phyloP scores from a whole-genome alignment of 2,329 filamentous ascomycete genomes.

The Colletotrichum sp. region DNA sequence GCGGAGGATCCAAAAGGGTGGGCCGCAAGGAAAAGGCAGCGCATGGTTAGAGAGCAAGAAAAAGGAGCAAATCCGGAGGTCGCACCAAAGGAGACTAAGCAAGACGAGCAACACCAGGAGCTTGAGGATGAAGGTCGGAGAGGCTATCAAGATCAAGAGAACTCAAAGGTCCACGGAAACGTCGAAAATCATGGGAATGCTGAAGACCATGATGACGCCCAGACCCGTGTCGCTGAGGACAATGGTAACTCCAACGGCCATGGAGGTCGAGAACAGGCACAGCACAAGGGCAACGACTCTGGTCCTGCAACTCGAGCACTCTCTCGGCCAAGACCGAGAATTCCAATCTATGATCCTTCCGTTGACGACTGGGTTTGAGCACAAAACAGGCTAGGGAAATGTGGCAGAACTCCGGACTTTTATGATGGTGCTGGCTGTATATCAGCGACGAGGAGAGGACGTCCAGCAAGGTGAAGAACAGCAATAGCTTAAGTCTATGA shows the following conservation, averaged over 20 bases:
- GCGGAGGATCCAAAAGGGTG: neutral
- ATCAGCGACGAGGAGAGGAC: neutral
- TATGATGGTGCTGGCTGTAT: neutral
- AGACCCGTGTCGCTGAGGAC: neutral
- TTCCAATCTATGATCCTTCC: neutral
- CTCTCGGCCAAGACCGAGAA: neutral
- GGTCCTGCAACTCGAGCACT: neutral
- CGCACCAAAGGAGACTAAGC: neutral
- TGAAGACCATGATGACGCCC: neutral
- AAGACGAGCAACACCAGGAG: neutral
- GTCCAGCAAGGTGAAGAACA: neutral
- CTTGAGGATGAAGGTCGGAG: neutral
- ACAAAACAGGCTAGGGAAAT: too few species aligned
- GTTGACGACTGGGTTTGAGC: neutral
- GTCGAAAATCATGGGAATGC: neutral
- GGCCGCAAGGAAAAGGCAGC: neutral
- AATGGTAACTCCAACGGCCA: neutral
- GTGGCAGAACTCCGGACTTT: neutral
- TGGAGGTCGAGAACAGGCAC: neutral
- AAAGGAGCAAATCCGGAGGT: neutral
- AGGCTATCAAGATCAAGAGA: neutral
- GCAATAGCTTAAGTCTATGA: neutral
- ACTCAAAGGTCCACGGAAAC: neutral
- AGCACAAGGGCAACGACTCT: neutral
- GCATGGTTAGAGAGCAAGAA: neutral